Base-by-base conservation (phyloP, 495 filamentous ascomycete genomes). In the Penicillium verhagenii region DNA sequence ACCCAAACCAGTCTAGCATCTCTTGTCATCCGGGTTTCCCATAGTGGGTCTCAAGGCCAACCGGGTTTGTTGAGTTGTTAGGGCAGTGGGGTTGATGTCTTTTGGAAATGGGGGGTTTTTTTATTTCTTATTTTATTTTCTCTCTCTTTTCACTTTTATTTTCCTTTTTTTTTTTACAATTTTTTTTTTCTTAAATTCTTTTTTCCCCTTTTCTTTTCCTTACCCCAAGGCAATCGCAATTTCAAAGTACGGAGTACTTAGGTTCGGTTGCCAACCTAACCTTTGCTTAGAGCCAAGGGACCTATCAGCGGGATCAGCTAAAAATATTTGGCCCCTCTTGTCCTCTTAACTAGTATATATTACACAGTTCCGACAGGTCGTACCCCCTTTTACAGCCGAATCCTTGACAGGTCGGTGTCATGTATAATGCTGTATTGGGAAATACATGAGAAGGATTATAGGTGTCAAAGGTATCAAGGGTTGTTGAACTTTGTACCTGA, bases 161-260 rank as follows among this genome's bases (percentile, higher is more conserved):
- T n/a, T n/a, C n/a, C n/a, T n/a, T n/a, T n/a, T n/a, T n/a, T n/a
- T n/a, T 54, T 39, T 43, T 31, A 26, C 20, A 26, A 31, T 55
- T 11, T n/a, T 23, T 50, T 10, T 7, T 38, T 3, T 19, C 28
- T 50, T 4, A 4, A 29, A 35, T 38, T 18, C 20, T 28, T 29
- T 28, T n/a, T 21, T 35, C 14, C n/a, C 8, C 16, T 48, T 35
- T 48, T 29, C n/a, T 26, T 47, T 29, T 28, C n/a, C 18, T 48
- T 33, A 20, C 46, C n/a, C n/a, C 13, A 47, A 39, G 58, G 53
- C 57, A 55, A 56, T 62, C 59, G 59, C 52, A 62, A 62, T 62
- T 53, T 59, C 59, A 45, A 46, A 16, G 35, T 20, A 37, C 59
- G 39, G 40, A 16, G 35, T 20, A 37, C 25, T 21, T 37, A 59